Evolutionary conservation across 495 filamentous ascomycete species (phyloP).

Genomic region (Halenospora varia): DNA sequence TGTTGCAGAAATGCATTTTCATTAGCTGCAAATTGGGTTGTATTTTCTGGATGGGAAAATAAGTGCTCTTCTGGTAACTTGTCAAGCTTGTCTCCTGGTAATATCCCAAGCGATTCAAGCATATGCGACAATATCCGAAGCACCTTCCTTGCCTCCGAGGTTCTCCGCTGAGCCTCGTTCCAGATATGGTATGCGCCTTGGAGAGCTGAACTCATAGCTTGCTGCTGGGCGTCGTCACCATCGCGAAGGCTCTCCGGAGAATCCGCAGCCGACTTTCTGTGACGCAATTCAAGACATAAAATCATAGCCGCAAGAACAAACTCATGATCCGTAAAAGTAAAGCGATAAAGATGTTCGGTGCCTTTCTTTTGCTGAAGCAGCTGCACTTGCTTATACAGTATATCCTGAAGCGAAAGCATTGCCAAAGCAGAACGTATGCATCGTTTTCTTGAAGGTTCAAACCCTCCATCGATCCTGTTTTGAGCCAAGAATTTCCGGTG

Average conservation of each 20-base stretch:
- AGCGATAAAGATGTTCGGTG: conserved; percentile 41
- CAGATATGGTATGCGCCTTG: conserved; percentile 8
- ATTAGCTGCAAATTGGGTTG: background rate
- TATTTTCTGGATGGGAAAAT: background rate
- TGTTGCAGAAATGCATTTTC: background rate
- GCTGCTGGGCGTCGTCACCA: background rate
- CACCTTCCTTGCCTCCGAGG: conserved; percentile 6
- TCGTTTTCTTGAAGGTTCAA: conserved; percentile 13
- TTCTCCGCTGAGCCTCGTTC: background rate
- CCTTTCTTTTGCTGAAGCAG: background rate
- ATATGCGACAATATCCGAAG: conserved; percentile 14
- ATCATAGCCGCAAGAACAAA: conserved; percentile 90
- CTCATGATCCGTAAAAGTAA: conserved; percentile 73
- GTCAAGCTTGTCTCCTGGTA: background rate
- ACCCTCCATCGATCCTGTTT: conserved; percentile 25
- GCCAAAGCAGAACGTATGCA: conserved; percentile 23
- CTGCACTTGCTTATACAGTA: conserved; percentile 2
- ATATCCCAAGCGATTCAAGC: background rate
- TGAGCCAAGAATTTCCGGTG: conserved; percentile 69
- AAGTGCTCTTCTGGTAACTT: background rate
- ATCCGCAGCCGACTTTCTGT: conserved; percentile 11
- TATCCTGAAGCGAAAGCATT: conserved; percentile 17
- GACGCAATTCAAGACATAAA: conserved; percentile 67
- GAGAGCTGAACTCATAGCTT: background rate
- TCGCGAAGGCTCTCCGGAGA: background rate